These are phyloP conservation scores for Ilyonectria sp. DNA, from an alignment of 2,329 filamentous ascomycete species.

Conservation along the genomic window DNA sequence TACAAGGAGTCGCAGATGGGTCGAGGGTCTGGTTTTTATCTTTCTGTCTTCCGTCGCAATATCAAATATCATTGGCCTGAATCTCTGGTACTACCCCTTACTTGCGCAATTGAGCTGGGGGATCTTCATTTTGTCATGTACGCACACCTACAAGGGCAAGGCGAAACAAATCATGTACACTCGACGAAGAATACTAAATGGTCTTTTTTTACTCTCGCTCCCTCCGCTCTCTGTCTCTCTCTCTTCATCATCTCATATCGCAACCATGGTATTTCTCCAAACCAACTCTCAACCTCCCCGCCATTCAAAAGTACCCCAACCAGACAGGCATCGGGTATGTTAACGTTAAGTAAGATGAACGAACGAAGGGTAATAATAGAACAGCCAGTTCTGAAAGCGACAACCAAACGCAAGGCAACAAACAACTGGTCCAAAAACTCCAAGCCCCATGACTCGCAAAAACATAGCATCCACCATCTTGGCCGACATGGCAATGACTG, in stretches of 20 bases:
- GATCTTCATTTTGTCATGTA: constrained; percentile 1
- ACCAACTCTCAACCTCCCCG: constrained; percentile 22
- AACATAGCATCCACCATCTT: constrained; percentile 27
- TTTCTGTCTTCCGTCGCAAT: constrained; percentile 7
- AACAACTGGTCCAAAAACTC: constrained; percentile 42
- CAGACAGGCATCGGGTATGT: constrained; percentile 18
- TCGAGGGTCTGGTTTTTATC: constrained; percentile 4
- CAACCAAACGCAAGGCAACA: constrained; percentile 28
- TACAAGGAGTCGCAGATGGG: constrained; percentile 13
- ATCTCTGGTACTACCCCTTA: background rate
- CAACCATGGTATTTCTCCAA: constrained; percentile 40
- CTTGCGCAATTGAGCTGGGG: background rate
- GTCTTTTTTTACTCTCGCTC: constrained; percentile 15
- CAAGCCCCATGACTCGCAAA: constrained; percentile 39
- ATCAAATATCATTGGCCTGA: background rate
- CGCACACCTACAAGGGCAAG: background rate
- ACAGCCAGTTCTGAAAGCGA: constrained; percentile 27
- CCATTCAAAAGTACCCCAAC: constrained; percentile 15
- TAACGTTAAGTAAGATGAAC: constrained; percentile 33
- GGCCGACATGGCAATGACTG: constrained; percentile 14
- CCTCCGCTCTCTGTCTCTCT: background rate
- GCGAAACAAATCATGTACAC: constrained; percentile 12
- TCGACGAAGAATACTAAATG: constrained; percentile 19
- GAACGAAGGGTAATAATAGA: constrained; percentile 31
- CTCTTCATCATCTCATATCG: constrained; percentile 28